A percentile compares a stretch with the other conserved stretches of the same genome.
These are phyloP conservation scores for Saraca asoca DNA, from an alignment of 331 rosid species.

Conservation along the genomic window DNA sequence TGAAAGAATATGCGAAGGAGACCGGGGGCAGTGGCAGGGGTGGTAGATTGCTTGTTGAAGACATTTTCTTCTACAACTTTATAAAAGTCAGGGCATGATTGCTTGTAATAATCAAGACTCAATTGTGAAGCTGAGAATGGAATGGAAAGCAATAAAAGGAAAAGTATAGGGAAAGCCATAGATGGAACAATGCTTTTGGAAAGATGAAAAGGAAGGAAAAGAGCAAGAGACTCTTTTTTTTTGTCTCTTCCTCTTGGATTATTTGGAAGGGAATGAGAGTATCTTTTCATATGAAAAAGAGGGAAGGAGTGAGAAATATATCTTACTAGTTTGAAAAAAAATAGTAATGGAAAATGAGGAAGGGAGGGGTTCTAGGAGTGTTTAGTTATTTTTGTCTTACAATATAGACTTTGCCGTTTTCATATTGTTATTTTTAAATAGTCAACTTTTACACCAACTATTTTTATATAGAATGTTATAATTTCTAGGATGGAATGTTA, in stretches of 20 bases:
- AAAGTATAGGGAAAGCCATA: slow-evolving; percentile 38
- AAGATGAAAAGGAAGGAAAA: neutral
- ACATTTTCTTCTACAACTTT: slow-evolving; percentile 32
- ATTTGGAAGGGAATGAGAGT: neutral
- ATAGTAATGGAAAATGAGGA: slow-evolving; percentile 21
- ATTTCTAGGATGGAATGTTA: no score
- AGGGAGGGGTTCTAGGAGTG: slow-evolving; percentile 43
- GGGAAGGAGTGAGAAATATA: neutral
- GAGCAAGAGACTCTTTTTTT: slow-evolving; percentile 12
- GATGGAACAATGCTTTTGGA: neutral
- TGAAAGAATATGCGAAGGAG: slow-evolving; percentile 52
- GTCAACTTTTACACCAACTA: neutral
- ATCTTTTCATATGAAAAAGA: neutral
- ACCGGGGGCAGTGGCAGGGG: slow-evolving; percentile 47
- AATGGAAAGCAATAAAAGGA: slow-evolving; percentile 35
- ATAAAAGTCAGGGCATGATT: slow-evolving; percentile 46
- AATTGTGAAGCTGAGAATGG: slow-evolving; percentile 37
- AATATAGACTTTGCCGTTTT: neutral
- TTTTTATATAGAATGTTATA: neutral
- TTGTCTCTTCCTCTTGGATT: slow-evolving; percentile 33
- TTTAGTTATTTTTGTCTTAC: neutral
- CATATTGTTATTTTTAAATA: slow-evolving; percentile 32
- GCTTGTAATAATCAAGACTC: slow-evolving; percentile 36
- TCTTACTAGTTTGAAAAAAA: slow-evolving; percentile 21
- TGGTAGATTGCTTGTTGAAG: slow-evolving; percentile 25